Evolutionary conservation across 2,329 filamentous ascomycete species (phyloP), one percentile per base, ranked within the genome.

Genomic region (Penicillium brasilianum): DNA sequence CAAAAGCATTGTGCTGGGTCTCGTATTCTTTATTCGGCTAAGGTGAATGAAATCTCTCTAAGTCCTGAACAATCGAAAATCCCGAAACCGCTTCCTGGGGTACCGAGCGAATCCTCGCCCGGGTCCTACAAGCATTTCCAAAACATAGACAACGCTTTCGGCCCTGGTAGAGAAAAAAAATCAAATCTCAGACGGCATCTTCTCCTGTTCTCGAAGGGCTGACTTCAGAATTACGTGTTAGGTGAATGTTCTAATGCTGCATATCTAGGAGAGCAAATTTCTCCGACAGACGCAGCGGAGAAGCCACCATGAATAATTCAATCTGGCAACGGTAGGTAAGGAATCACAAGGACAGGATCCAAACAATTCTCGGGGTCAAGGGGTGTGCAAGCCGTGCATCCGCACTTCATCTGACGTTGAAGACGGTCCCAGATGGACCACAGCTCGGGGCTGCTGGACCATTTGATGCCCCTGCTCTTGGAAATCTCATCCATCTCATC

Each of bases 401-500:
- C 50, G 30, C 50, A 53, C 25, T 53, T 53, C 50, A 53, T 25
- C 8, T 39, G n/a, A 6, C 20, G 22, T 53, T 53, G 50, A 18
- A 53, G 10, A 8, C 20, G 50, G 25, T 18, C 13, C 50, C 50
- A 53, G 14, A 53, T 25, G 3, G 16, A 9, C 50, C 50, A 53
- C 11, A 41, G 36, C 32, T 53, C 50, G 9, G 34, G 34, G 10
- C 7, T 41, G 9, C 22, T n/a, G 6, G 50, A 41, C 50, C 50
- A 53, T n/a, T 53, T 25, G 10, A 7, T 28, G 25, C 37, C 50
- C 25, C 37, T 18, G 20, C 22, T 18, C 16, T 28, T 13, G 2
- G 50, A 14, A 11, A 53, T 53, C 36, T 53, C 32, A 53, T 53
- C 50, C 50, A 53, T 53, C n/a, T 41, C 36, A 41, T 53, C 36